Evolutionary conservation across 495 filamentous ascomycete species (phyloP).

Genomic region (Emericellopsis terricola): DNA sequence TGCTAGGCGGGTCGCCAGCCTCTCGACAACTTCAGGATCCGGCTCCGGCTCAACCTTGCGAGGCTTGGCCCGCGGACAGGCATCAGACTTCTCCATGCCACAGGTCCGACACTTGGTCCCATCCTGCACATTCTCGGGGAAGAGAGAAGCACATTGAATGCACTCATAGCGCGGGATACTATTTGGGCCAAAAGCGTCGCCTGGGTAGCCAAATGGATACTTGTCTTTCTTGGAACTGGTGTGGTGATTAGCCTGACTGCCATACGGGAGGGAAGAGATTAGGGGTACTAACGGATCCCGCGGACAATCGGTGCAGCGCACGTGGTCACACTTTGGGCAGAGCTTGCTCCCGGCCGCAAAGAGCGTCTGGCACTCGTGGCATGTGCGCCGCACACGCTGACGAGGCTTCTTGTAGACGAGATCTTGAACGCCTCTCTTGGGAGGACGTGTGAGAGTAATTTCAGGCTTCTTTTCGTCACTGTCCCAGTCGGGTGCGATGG

Average conservation of each 20-base stretch:
- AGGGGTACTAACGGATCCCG: conserved; percentile 66
- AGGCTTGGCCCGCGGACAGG: conserved; percentile 29
- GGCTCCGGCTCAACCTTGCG: conserved; percentile 41
- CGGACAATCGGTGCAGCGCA: conserved; percentile 68
- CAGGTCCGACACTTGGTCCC: conserved; percentile 41
- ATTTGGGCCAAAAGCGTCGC: conserved; percentile 35
- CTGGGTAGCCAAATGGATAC: conserved; percentile 62
- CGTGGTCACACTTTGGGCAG: conserved; percentile 54
- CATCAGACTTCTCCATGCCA: conserved; percentile 33
- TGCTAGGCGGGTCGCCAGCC: conserved; percentile 39
- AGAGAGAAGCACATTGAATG: conserved; percentile 41
- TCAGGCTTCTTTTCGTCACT: conserved; percentile 9
- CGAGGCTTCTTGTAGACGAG: conserved; percentile 38
- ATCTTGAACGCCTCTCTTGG: conserved; percentile 43
- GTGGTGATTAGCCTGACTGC: background rate
- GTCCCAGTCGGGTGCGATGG: conserved; percentile 16
- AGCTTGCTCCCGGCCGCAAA: conserved; percentile 31
- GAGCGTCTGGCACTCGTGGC: conserved; percentile 54
- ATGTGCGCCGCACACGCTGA: conserved; percentile 53
- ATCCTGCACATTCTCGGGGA: conserved; percentile 21
- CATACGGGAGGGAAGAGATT: conserved; percentile 2
- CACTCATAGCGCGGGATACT: conserved; percentile 39
- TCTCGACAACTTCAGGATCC: conserved; percentile 45
- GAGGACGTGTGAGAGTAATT: conserved; percentile 33
- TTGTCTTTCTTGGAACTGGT: conserved; percentile 49